Evolutionary conservation across 768 basidiomycete genomes (phyloP), one percentile per base, ranked within the genome.

Genomic region (Russula vinacea): DNA sequence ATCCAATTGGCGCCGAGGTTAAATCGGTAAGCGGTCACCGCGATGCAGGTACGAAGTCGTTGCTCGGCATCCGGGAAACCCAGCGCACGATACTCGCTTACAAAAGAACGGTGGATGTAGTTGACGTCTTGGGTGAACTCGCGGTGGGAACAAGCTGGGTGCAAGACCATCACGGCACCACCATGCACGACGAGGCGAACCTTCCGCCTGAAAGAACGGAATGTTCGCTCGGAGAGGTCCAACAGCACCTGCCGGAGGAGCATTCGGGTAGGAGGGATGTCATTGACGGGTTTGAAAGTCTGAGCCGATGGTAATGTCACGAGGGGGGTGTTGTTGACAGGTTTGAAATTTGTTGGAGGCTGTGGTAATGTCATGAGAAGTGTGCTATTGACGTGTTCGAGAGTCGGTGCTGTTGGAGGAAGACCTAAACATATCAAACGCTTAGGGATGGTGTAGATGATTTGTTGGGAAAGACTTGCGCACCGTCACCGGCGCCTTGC

Each of bases 101-200:
- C 78, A 60, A 90, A 88, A 0, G 84, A 80, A 3, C 88, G 81
- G 33, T 81, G 76, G 61, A 88, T 82, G 73, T 84, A 84, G 74
- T 90, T 88, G 26, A 90, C 77, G 70, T 90, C 88, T 37, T 85
- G 78, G 0, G 88, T 90, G 19, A 78, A 80, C 53, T 85, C 78
- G 19, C 74, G 68, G 77, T 76, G 32, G 74, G 77, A 59, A 76
- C 76, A 60, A 60, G 70, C 57, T 70, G 78, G 78, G 52, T 90
- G 87, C 1, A 90, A 78, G 26, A 90, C 79, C 86, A 89, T 88
- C 61, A 86, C 86, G 0, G 86, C 87, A 0, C 88, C 88, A 24
- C 88, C 88, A 62, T 90, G 88, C 0, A 87, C 78, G 54, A 89
- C 83, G 19, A 90, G 78, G 7, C 83, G 80, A 4, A 89, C 78